Percentiles rank a stretch among this genome's conserved stretches.
These are phyloP conservation scores for Pyrenopolyporus hunteri DNA, from an alignment of 495 filamentous ascomycete species.

Conservation along the genomic window DNA sequence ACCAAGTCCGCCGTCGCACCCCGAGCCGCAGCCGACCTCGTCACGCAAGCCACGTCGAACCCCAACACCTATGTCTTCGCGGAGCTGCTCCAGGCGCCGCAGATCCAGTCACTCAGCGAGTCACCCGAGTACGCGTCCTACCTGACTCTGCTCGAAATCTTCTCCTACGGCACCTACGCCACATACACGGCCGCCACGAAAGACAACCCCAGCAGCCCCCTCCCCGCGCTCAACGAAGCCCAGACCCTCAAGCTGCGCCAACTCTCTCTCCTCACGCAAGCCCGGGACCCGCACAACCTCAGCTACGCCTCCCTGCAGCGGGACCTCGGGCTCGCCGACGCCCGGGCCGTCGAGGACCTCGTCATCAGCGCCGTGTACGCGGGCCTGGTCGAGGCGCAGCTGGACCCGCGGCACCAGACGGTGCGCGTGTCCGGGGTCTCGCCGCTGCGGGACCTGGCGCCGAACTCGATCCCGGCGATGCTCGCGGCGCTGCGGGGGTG, in stretches of 20 bases:
- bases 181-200: conserved; percentile 60
- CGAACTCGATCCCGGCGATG: conserved; percentile 68
- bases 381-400: conserved; percentile 77
- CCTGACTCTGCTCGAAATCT: conserved; percentile 83
- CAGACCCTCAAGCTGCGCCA: conserved; percentile 90
- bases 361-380: conserved; percentile 89
- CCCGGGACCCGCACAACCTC: conserved; percentile 64
- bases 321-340: conserved; percentile 68
- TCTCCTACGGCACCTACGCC: conserved; percentile 88
- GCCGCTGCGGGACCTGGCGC: conserved; percentile 82
- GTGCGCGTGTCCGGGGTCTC: conserved; percentile 81
- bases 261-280: conserved; percentile 81
- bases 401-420: conserved; percentile 73
- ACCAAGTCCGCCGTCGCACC: conserved; percentile 84
- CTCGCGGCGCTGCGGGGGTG: conserved; percentile 71
- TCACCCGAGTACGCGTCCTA: conserved; percentile 56
- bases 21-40: conserved; percentile 81
- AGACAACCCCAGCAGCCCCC: conserved; percentile 52
- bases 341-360: conserved; percentile 83
- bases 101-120: conserved; percentile 74
- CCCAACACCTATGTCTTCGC: conserved; percentile 93
- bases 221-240: conserved; percentile 72
- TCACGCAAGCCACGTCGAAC: conserved; percentile 84
- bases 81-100: conserved; percentile 83
- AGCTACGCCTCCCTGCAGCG: conserved; percentile 72